Conservation (phyloP, 768 basidiomycete species). For the Tricholoma matsutake region DNA sequence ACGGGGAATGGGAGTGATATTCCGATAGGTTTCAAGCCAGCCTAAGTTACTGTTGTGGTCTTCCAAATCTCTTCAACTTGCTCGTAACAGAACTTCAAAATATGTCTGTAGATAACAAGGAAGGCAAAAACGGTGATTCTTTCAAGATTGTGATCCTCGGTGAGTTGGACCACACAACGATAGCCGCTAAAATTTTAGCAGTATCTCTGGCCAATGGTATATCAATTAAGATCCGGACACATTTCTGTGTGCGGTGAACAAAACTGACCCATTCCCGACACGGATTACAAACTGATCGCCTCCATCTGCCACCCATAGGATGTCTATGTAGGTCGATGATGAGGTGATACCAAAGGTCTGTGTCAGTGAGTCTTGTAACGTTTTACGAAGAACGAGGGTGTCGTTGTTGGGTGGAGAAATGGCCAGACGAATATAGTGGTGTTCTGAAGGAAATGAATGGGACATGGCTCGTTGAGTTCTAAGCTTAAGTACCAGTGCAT, state of each 20-base stretch:
- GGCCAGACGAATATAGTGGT: conserved; percentile 48
- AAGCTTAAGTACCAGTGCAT: no score
- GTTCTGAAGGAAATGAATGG: conserved; percentile 19
- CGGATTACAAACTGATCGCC: conserved; percentile 42
- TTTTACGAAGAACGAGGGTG: conserved; percentile 46
- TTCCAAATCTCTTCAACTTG: not conserved
- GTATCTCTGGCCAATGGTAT: conserved; percentile 28
- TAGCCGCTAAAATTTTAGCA: conserved; percentile 31
- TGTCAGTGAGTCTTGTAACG: conserved; percentile 51
- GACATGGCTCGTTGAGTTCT: conserved; percentile 12
- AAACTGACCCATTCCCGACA: conserved; percentile 35
- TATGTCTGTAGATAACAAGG: conserved; percentile 20
- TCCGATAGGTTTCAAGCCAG: not conserved
- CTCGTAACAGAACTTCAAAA: not conserved
- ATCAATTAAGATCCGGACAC: not conserved
- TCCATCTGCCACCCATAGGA: conserved; percentile 49
- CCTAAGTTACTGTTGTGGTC: no score
- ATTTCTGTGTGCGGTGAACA: not conserved
- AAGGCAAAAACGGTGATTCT: conserved; percentile 41
- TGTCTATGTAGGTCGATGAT: conserved; percentile 52
- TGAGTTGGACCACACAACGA: conserved; percentile 26
- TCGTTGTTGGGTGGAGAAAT: conserved; percentile 39
- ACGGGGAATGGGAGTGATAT: no score
- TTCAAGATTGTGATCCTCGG: conserved; percentile 34
- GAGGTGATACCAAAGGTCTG: conserved; percentile 54